Evolutionary conservation across 139 green algal genomes (phyloP).

Genomic region (Pleodorina starrii): DNA sequence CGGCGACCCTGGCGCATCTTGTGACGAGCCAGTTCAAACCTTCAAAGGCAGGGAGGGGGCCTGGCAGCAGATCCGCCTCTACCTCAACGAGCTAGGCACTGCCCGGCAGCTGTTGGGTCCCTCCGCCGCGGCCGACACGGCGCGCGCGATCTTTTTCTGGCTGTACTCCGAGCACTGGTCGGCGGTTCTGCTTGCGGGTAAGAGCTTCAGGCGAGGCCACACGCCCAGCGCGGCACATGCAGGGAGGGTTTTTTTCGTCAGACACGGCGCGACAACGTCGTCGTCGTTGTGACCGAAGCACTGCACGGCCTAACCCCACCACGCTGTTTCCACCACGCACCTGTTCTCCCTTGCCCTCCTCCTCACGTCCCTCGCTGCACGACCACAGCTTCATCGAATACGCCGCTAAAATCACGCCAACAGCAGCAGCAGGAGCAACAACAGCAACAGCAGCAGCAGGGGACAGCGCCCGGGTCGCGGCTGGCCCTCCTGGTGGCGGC

Average conservation of each 20-base stretch:
- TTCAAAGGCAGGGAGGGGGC: neutral
- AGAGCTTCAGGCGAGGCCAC: no score
- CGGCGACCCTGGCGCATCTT: neutral
- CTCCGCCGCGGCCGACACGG: neutral
- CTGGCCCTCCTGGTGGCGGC: neutral
- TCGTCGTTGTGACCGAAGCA: no score
- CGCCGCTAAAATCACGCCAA: neutral
- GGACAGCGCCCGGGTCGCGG: neutral
- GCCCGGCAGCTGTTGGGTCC: neutral
- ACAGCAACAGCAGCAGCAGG: constrained; percentile 1
- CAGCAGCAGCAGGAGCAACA: neutral
- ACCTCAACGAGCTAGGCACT: neutral
- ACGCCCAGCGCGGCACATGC: no score
- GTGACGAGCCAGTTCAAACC: neutral
- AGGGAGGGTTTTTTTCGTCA: no score
- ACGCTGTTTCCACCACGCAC: no score
- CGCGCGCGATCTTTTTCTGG: constrained; percentile 29
- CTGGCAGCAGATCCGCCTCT: constrained; percentile 18
- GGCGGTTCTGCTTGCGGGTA: neutral
- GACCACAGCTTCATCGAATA: no score
- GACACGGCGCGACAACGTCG: no score
- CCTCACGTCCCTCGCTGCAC: neutral
- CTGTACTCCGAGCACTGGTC: constrained; percentile 6
- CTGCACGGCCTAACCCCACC: no score
- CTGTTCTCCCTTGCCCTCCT: neutral